phyloP scores from a whole-genome alignment of 345 rosid species.

The Bruguiera sexangula region DNA sequence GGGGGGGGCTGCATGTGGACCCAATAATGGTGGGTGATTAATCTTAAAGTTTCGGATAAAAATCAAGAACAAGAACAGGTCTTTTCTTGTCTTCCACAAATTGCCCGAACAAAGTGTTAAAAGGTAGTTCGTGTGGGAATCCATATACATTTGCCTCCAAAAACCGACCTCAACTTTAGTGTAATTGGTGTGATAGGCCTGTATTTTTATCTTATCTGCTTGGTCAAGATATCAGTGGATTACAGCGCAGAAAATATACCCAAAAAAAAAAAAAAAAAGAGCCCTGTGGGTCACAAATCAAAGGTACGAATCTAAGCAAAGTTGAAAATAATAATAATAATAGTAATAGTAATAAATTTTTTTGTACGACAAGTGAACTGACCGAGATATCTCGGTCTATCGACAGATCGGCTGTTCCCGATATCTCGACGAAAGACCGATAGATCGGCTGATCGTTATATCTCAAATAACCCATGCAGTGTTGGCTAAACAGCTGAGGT shows the following conservation, averaged over 20 bases:
- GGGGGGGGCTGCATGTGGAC: background rate
- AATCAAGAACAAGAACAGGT: background rate
- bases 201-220: background rate
- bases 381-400: too few relatives aligned
- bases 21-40: background rate
- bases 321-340: too few relatives aligned
- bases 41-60: slow-evolving; percentile 2
- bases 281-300: background rate
- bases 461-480: too few relatives aligned
- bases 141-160: background rate
- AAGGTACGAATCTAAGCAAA: background rate
- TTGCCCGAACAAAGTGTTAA: background rate
- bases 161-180: background rate
- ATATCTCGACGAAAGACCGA: too few relatives aligned
- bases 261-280: background rate
- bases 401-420: too few relatives aligned
- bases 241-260: background rate
- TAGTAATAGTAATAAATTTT: too few relatives aligned
- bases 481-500: too few relatives aligned
- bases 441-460: too few relatives aligned
- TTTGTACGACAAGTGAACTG: too few relatives aligned
- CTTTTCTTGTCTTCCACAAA: slow-evolving; percentile 5
- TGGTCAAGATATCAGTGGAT: background rate
- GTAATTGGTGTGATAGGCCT: background rate
- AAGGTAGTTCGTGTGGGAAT: background rate